These are phyloP conservation scores for Clavariopsis aquatica DNA, from an alignment of 495 filamentous ascomycete genomes.

Conservation along the genomic window DNA sequence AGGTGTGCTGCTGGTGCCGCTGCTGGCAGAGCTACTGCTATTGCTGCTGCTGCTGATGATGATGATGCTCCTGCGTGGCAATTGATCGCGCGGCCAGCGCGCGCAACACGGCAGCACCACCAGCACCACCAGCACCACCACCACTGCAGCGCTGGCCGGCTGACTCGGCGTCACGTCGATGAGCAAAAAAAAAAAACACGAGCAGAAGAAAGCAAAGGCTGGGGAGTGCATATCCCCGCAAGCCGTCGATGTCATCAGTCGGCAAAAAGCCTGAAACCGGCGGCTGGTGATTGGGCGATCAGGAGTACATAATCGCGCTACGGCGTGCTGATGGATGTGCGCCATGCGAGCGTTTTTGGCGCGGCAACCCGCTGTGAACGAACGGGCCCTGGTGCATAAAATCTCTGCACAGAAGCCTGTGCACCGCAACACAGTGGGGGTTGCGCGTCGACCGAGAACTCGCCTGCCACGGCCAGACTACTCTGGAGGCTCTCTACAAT, in stretches of 20 bases:
- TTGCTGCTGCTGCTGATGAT: no score
- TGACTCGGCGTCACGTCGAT: not conserved
- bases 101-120: no score
- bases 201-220: not conserved
- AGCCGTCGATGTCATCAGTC: slow-evolving; percentile 30
- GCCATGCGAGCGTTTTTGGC: slow-evolving; percentile 22
- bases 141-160: not conserved
- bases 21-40: no score
- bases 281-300: slow-evolving; percentile 32
- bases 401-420: slow-evolving; percentile 17
- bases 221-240: slow-evolving; percentile 23
- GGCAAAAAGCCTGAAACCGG: slow-evolving; percentile 24
- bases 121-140: no score
- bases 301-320: slow-evolving; percentile 31
- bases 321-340: slow-evolving; percentile 19
- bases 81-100: no score
- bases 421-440: slow-evolving; percentile 13
- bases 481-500: not conserved
- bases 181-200: not conserved
- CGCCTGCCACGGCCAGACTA: not conserved
- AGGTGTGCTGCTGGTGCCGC: no score
- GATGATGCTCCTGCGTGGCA: no score
- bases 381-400: slow-evolving; percentile 25
- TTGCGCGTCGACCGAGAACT: slow-evolving; percentile 10
- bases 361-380: slow-evolving; percentile 10